Evolutionary conservation across 1,139 yeast genomes (phyloP).

Genomic region (Yarrowia galli): DNA sequence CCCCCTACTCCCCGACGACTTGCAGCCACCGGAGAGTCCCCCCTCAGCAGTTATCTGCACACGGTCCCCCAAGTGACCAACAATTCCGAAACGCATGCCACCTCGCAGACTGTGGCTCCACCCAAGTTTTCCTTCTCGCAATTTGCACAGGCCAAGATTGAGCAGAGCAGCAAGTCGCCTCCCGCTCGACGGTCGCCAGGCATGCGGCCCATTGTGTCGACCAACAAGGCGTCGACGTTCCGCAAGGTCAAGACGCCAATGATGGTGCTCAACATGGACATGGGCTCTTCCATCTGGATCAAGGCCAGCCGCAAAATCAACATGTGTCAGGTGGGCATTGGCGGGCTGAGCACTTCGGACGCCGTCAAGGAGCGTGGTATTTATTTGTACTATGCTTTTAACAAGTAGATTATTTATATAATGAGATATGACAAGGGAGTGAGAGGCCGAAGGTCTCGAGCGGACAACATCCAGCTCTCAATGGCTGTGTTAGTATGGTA

Average conservation of each 20-base stretch:
- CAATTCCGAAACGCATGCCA: conserved; percentile 3
- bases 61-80: conserved; percentile 36
- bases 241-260: conserved; percentile 40
- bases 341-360: conserved; percentile 48
- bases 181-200: conserved; percentile 31
- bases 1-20: conserved; percentile 36
- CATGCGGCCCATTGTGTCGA: conserved; percentile 24
- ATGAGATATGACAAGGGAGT: neutral
- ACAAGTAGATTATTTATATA: conserved; percentile 36
- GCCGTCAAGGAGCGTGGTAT: conserved; percentile 50
- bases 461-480: too few species aligned
- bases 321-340: conserved; percentile 50
- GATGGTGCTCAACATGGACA: conserved; percentile 44
- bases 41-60: conserved; percentile 10
- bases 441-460: neutral
- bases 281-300: conserved; percentile 46
- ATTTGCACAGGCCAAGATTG: conserved; percentile 45
- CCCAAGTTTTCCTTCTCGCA: conserved; percentile 46
- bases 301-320: conserved; percentile 50
- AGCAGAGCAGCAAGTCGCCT: conserved; percentile 32
- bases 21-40: conserved; percentile 26
- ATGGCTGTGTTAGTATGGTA: too few species aligned
- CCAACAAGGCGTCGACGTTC: neutral
- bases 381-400: conserved; percentile 49
- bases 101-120: conserved; percentile 16